phyloP scores from a whole-genome alignment of 495 filamentous ascomycete species.

The Aspergillus olivimuriae region DNA sequence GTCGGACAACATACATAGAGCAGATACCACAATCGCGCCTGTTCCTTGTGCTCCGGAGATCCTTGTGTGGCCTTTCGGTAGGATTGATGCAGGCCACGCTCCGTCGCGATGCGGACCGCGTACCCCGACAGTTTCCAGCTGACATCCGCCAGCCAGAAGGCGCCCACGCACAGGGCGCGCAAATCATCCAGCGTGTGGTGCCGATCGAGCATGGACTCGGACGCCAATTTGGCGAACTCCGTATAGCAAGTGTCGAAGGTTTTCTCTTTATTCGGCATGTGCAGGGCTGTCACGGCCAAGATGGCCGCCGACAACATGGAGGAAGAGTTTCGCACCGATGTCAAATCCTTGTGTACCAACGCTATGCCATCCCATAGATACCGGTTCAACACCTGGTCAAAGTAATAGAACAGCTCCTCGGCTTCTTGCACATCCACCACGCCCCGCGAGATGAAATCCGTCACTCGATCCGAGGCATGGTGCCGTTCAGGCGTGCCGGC shows the following conservation, averaged over 20 bases:
- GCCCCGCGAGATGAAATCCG: slow-evolving; percentile 48
- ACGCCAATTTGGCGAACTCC: slow-evolving; percentile 46
- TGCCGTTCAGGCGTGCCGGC: slow-evolving; percentile 30
- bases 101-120: slow-evolving; percentile 51
- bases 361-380: slow-evolving; percentile 48
- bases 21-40: slow-evolving; percentile 46
- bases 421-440: slow-evolving; percentile 43
- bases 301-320: slow-evolving; percentile 46
- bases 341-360: slow-evolving; percentile 37
- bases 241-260: slow-evolving; percentile 45
- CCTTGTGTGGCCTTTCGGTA: slow-evolving; percentile 44
- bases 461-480: slow-evolving; percentile 32
- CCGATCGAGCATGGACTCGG: slow-evolving; percentile 46
- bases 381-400: slow-evolving; percentile 46
- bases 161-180: slow-evolving; percentile 45
- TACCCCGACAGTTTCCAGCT: slow-evolving; percentile 53
- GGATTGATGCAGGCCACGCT: slow-evolving; percentile 44
- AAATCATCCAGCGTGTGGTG: slow-evolving; percentile 47
- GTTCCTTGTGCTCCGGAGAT: slow-evolving; percentile 39
- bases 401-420: slow-evolving; percentile 43
- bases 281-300: slow-evolving; percentile 46
- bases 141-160: slow-evolving; percentile 51
- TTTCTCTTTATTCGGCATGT: slow-evolving; percentile 40
- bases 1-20: slow-evolving; percentile 50
- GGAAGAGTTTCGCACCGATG: slow-evolving; percentile 41